A percentile compares a stretch with the other conserved stretches of the same genome.
phyloP scores from a whole-genome alignment of 179 eudicot species.

The Carnegiea gigantea region DNA sequence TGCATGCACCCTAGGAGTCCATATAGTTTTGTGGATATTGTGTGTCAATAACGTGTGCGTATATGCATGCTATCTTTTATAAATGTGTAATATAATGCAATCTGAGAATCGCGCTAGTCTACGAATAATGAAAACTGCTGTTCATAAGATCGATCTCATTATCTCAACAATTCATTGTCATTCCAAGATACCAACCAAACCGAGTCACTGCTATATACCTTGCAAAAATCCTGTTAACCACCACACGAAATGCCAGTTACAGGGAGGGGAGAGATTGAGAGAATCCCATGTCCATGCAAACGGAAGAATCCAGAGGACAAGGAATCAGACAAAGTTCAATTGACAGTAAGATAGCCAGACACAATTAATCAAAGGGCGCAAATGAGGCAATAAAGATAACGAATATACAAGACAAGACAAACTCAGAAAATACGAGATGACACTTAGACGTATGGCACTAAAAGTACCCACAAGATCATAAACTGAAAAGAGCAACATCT shows the following conservation, averaged over 20 bases:
- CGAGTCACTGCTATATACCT: background rate
- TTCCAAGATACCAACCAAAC: background rate
- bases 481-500: background rate
- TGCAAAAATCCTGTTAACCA: background rate
- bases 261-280: background rate
- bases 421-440: background rate
- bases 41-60: no score
- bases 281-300: constrained; percentile 13
- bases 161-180: no score
- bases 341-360: no score
- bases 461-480: background rate
- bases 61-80: no score
- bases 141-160: no score
- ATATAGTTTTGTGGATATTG: no score
- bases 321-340: background rate
- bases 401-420: background rate
- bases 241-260: background rate
- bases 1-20: no score
- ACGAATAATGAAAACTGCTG: no score
- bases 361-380: no score
- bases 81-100: no score
- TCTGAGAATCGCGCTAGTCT: no score
- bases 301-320: background rate
- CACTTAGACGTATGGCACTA: background rate
- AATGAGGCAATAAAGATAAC: no score